Base-by-base conservation (phyloP, 2,329 filamentous ascomycete species). In the Arthrobotrys musiformis region DNA sequence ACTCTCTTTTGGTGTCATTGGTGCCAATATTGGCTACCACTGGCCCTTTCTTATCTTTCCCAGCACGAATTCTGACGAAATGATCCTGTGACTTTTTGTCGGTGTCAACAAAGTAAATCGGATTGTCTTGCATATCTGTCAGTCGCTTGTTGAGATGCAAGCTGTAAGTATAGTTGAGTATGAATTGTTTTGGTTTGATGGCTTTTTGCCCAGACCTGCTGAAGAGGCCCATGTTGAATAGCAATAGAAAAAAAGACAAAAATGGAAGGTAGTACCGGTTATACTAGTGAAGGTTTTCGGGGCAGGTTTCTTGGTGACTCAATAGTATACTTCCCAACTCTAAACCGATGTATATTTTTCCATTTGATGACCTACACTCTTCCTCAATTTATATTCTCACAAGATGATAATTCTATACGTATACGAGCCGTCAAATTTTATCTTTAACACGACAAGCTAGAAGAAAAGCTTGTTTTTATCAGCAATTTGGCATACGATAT, bases 111-210 rank as follows among this genome's bases (percentile, higher is more conserved):
- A 69, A 69, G 26, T 48, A 69, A 15, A 69, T 24, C 5, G 37
- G 30, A 9, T 61, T 50, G 17, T 42, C 42, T 7, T 50, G 15
- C 17, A 46, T 56, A 19, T 69, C 52, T 8, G 40, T 60, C 26
- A 69, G 4, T 9, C 33, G 19, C 22, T 61, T 69, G 28, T 69
- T 61, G 13, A 67, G 48, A 9, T 56, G 48, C 6, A 37, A 8
- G n/a, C 63, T 67, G 26, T 58, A 68, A 0, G 44, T 50, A 22
- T 28, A 48, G 48, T 68, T 68, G 19, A 68, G 15, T 15, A 40
- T 58, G 26, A 52, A 68, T n/a, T 58, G 35, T 46, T 22, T 58
- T 4, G 50, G 48, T n/a, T 46, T 44, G 35, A 44, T 48, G 33
- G 50, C 26, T 3, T 24, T 40, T 58, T 50, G 26, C 35, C 26